phyloP scores from a whole-genome alignment of 2,329 filamentous ascomycete species.

The Colletotrichum eremochloae region DNA sequence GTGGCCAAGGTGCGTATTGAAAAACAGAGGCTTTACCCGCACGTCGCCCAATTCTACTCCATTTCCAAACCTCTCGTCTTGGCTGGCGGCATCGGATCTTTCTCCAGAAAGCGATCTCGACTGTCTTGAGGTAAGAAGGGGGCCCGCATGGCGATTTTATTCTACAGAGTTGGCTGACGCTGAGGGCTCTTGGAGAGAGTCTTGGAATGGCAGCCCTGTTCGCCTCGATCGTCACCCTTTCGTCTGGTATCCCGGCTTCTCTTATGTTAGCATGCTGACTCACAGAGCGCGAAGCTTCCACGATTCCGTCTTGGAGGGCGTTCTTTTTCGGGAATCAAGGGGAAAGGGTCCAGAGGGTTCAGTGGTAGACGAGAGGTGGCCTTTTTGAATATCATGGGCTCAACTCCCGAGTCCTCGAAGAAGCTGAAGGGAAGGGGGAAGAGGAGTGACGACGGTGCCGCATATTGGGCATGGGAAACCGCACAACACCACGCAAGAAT shows the following conservation, averaged over 20 bases:
- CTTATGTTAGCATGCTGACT: slow-evolving; percentile 13
- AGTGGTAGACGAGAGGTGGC: slow-evolving; percentile 21
- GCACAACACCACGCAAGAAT: slow-evolving; percentile 1
- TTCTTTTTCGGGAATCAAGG: slow-evolving; percentile 5
- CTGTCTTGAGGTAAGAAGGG: not conserved
- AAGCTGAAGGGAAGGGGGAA: not conserved
- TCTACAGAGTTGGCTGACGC: not conserved
- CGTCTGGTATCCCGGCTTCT: slow-evolving; percentile 1
- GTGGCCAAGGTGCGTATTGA: slow-evolving; percentile 30
- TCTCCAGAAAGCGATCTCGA: not conserved
- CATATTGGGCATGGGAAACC: slow-evolving; percentile 17
- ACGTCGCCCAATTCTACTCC: not conserved
- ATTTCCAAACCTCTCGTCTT: not conserved
- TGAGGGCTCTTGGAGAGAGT: not conserved
- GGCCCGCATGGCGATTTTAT: not conserved
- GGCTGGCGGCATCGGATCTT: not conserved
- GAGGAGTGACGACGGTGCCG: slow-evolving; percentile 4
- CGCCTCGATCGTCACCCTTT: not conserved
- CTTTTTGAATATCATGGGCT: slow-evolving; percentile 20
- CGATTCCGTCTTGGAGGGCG: slow-evolving; percentile 2
- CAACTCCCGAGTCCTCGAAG: not conserved
- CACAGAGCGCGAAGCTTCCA: slow-evolving; percentile 27
- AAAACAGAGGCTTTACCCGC: slow-evolving; percentile 16
- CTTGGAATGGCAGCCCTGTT: slow-evolving; percentile 8
- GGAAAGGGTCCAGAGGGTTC: slow-evolving; percentile 15